Percentiles rank a stretch among this genome's conserved stretches.
Evolutionary conservation across 352 stramenopile genomes (phyloP).

Genomic region (Blastocystis sp.): DNA sequence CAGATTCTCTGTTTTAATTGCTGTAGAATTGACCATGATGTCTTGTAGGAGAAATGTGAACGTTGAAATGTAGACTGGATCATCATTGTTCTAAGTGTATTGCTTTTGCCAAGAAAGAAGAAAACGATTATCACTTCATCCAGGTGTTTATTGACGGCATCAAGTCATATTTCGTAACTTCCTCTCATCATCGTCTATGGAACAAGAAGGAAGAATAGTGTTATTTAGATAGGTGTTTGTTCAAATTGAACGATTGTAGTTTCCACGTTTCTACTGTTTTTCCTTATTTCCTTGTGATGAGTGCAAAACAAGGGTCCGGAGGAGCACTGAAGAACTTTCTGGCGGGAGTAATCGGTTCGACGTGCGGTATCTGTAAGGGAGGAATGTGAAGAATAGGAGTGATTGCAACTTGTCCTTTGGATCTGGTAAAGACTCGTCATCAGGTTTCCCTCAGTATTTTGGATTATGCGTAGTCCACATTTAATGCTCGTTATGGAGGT

Average conservation of each 20-base stretch:
- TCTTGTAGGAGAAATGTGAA: background rate
- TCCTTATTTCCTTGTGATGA: slow-evolving; percentile 17
- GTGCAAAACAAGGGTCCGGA: background rate
- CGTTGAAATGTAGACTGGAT: background rate
- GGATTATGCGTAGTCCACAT: slow-evolving; percentile 13
- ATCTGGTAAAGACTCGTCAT: slow-evolving; percentile 41
- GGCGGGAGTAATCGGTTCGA: slow-evolving; percentile 25
- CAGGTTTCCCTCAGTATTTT: background rate
- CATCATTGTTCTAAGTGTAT: slow-evolving; percentile 31
- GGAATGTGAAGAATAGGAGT: background rate
- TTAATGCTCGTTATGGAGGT: slow-evolving; percentile 27
- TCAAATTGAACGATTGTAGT: background rate
- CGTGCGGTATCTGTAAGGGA: background rate
- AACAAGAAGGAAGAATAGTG: background rate
- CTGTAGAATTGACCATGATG: slow-evolving; percentile 11
- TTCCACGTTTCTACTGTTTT: background rate
- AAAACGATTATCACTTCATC: background rate
- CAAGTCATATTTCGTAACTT: slow-evolving; percentile 46
- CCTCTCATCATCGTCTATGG: background rate
- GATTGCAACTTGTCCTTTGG: slow-evolving; percentile 47
- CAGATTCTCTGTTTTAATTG: slow-evolving; percentile 52
- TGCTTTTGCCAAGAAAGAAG: background rate
- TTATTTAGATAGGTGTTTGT: slow-evolving; percentile 13
- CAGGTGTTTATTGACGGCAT: slow-evolving; percentile 27
- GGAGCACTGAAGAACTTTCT: slow-evolving; percentile 4